Evolutionary conservation across 768 basidiomycete species (phyloP).

Genomic region (Leucosporidium scottii): DNA sequence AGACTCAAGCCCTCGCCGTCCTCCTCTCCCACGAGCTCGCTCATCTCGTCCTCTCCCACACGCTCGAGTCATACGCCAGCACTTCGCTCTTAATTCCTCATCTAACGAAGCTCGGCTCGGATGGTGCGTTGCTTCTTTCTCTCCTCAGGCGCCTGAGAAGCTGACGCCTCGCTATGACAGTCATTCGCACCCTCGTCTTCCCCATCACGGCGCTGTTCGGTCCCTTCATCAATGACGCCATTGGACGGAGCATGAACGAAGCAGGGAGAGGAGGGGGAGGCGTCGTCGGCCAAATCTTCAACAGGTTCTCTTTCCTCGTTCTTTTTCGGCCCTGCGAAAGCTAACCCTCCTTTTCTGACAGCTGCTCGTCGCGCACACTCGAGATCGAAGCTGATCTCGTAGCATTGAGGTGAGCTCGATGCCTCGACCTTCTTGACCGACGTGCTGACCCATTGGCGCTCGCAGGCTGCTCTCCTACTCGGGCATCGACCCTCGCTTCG

Average conservation of each 20-base stretch:
- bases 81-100: slow-evolving; percentile 31
- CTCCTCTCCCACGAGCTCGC: slow-evolving; percentile 89
- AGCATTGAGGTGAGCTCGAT: slow-evolving; percentile 25
- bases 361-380: slow-evolving; percentile 73
- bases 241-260: slow-evolving; percentile 65
- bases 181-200: slow-evolving; percentile 34
- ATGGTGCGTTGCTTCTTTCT: too few relatives aligned
- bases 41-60: slow-evolving; percentile 52
- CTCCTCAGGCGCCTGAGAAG: too few relatives aligned
- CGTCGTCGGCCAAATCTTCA: slow-evolving; percentile 56
- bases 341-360: too few relatives aligned
- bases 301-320: too few relatives aligned
- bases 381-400: slow-evolving; percentile 64
- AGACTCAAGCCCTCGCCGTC: slow-evolving; percentile 80
- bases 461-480: slow-evolving; percentile 80
- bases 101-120: slow-evolving; percentile 25
- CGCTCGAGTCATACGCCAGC: slow-evolving; percentile 31
- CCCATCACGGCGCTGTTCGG: slow-evolving; percentile 52
- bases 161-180: too few relatives aligned
- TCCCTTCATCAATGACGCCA: slow-evolving; percentile 89
- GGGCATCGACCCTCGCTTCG: slow-evolving; percentile 76
- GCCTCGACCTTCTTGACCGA: not conserved
- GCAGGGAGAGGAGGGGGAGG: slow-evolving; percentile 38
- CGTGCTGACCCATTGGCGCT: not conserved
- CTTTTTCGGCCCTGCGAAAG: too few relatives aligned